Conservation (phyloP, 768 basidiomycete species). For the Piloderma croceum region DNA sequence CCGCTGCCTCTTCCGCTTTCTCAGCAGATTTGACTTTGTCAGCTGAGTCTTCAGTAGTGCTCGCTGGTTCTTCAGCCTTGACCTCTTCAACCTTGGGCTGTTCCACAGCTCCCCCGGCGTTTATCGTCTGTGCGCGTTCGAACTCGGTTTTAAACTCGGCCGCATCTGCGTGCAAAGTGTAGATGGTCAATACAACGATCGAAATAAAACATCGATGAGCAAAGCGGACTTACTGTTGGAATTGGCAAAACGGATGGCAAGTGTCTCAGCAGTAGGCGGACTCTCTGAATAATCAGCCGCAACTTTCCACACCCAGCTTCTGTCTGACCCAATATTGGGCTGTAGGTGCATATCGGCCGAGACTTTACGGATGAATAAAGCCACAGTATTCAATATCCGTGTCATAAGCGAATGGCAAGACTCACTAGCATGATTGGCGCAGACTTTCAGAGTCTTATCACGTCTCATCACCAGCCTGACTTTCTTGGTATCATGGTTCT, state of each 20-base stretch:
- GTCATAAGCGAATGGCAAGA: slow-evolving; percentile 8
- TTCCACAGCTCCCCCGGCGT: slow-evolving; percentile 40
- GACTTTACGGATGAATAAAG: slow-evolving; percentile 43
- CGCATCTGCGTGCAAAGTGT: slow-evolving; percentile 51
- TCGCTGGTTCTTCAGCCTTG: slow-evolving; percentile 18
- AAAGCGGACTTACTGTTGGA: slow-evolving; percentile 70
- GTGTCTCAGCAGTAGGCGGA: slow-evolving; percentile 87
- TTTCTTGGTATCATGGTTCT: slow-evolving; percentile 86
- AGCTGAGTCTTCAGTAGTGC: slow-evolving; percentile 23
- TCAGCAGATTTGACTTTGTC: slow-evolving; percentile 22
- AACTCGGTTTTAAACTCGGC: slow-evolving; percentile 85
- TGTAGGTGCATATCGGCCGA: slow-evolving; percentile 87
- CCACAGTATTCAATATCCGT: background rate
- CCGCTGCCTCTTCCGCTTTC: slow-evolving; percentile 19
- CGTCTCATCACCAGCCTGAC: slow-evolving; percentile 97
- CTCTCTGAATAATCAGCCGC: slow-evolving; percentile 90
- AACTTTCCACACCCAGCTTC: slow-evolving; percentile 99
- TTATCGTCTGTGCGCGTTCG: slow-evolving; percentile 74
- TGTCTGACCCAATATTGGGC: slow-evolving; percentile 96
- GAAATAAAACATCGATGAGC: slow-evolving; percentile 1
- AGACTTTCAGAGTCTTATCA: slow-evolving; percentile 99
- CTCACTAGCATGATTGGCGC: slow-evolving; percentile 93
- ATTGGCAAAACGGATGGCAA: slow-evolving; percentile 98
- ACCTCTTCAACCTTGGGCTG: slow-evolving; percentile 25
- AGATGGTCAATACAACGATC: background rate